phyloP scores from a whole-genome alignment of 2,329 filamentous ascomycete species.

The Cadophora sp. region DNA sequence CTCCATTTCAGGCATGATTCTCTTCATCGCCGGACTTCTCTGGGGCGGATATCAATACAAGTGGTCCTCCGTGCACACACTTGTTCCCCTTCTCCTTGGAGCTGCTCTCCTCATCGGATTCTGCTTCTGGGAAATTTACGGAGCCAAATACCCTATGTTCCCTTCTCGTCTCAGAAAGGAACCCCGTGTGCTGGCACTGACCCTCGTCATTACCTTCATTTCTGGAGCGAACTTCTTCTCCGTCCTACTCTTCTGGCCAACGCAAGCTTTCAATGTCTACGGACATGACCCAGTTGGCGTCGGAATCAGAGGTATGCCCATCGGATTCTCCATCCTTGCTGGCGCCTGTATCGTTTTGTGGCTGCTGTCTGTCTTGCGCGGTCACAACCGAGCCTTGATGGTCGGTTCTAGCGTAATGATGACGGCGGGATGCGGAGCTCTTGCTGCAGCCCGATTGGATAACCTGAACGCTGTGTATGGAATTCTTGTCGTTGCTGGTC shows the following conservation, averaged over 20 bases:
- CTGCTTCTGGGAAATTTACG: conserved; percentile 59
- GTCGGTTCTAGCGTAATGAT: conserved; percentile 65
- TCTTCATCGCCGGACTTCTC: conserved; percentile 57
- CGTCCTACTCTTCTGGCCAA: conserved; percentile 62
- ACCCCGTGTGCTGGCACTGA: conserved; percentile 58
- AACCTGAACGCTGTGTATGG: conserved; percentile 63
- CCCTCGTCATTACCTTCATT: conserved; percentile 64
- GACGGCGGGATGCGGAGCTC: conserved; percentile 64
- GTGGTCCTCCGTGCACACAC: conserved; percentile 62
- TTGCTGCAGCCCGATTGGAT: conserved; percentile 57
- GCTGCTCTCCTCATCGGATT: conserved; percentile 54
- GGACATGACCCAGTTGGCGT: conserved; percentile 69
- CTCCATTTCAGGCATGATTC: conserved; percentile 55
- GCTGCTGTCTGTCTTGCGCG: conserved; percentile 62
- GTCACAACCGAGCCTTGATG: conserved; percentile 65
- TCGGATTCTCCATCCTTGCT: conserved; percentile 67
- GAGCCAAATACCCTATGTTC: conserved; percentile 53
- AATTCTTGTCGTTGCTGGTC: conserved; percentile 64
- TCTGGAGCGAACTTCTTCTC: conserved; percentile 59
- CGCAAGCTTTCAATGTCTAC: conserved; percentile 69
- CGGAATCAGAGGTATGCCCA: conserved; percentile 67
- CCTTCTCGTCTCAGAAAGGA: conserved; percentile 61
- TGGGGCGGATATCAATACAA: conserved; percentile 65
- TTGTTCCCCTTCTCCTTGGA: conserved; percentile 61
- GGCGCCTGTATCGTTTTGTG: conserved; percentile 66